Evolutionary conservation across 805 yeast genomes (phyloP).

Genomic region (Starmerella cellae): DNA sequence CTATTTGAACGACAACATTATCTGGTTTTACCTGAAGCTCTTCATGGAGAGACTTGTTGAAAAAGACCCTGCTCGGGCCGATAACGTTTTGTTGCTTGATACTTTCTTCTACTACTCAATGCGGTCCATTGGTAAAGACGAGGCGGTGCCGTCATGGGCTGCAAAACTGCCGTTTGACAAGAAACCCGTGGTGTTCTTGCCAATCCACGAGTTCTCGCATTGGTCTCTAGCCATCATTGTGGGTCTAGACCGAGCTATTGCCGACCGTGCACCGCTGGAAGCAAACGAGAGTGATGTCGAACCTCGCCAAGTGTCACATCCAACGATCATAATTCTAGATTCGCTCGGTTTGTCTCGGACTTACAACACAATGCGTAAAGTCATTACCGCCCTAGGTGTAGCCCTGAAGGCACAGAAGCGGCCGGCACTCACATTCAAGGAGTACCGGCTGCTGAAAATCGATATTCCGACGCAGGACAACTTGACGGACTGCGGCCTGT

Average conservation of each 20-base stretch:
- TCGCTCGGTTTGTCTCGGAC: conserved; percentile 38
- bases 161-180: conserved; percentile 48
- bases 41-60: conserved; percentile 24
- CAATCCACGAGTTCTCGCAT: conserved; percentile 68
- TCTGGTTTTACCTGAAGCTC: conserved; percentile 61
- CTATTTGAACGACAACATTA: conserved; percentile 80
- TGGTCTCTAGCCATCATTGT: conserved; percentile 73
- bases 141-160: conserved; percentile 42
- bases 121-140: conserved; percentile 38
- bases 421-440: conserved; percentile 39
- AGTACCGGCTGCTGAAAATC: conserved; percentile 38
- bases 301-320: conserved; percentile 8
- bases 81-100: conserved; percentile 44
- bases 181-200: conserved; percentile 54
- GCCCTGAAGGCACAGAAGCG: conserved; percentile 3
- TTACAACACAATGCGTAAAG: conserved; percentile 13
- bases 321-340: conserved; percentile 52
- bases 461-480: conserved; percentile 74
- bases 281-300: not conserved
- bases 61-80: conserved; percentile 15
- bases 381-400: conserved; percentile 6
- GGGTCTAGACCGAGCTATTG: conserved; percentile 9
- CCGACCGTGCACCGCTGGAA: not conserved
- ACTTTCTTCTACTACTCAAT: conserved; percentile 67
- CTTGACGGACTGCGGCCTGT: conserved; percentile 89